Evolutionary conservation across 371 early-diverging fungal species (phyloP).

Genomic region (Smittium mucronatum): DNA sequence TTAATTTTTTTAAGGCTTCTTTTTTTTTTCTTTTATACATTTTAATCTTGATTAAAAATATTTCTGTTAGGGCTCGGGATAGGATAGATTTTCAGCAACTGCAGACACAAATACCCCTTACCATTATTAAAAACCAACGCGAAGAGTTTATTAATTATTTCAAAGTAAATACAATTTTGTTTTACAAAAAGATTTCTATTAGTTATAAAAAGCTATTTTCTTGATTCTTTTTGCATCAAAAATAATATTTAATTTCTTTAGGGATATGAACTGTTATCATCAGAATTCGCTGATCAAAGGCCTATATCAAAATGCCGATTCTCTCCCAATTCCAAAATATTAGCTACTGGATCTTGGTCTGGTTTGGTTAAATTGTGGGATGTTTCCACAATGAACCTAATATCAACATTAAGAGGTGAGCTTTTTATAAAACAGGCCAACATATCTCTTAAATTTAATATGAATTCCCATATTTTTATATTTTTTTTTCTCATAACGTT

Average conservation of each 20-base stretch:
- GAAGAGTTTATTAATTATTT: slow-evolving; percentile 62
- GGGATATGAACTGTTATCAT: slow-evolving; percentile 56
- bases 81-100: slow-evolving; percentile 52
- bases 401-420: slow-evolving; percentile 42
- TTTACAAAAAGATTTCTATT: no score
- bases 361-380: slow-evolving; percentile 80
- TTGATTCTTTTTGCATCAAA: no score
- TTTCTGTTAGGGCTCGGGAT: slow-evolving; percentile 44
- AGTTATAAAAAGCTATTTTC: no score
- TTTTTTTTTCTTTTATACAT: not conserved
- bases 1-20: not conserved
- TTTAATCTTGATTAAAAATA: slow-evolving; percentile 1
- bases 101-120: slow-evolving; percentile 55
- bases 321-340: slow-evolving; percentile 58
- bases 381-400: slow-evolving; percentile 52
- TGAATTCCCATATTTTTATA: not conserved
- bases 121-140: slow-evolving; percentile 54
- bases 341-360: slow-evolving; percentile 78
- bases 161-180: slow-evolving; percentile 37
- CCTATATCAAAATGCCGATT: slow-evolving; percentile 68
- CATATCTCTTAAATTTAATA: not conserved
- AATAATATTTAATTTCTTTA: no score
- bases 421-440: not conserved
- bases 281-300: slow-evolving; percentile 85
- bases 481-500: not conserved